These are phyloP conservation scores for Yamadazyma sp. DNA, from an alignment of 1,139 yeast species.

Conservation along the genomic window DNA sequence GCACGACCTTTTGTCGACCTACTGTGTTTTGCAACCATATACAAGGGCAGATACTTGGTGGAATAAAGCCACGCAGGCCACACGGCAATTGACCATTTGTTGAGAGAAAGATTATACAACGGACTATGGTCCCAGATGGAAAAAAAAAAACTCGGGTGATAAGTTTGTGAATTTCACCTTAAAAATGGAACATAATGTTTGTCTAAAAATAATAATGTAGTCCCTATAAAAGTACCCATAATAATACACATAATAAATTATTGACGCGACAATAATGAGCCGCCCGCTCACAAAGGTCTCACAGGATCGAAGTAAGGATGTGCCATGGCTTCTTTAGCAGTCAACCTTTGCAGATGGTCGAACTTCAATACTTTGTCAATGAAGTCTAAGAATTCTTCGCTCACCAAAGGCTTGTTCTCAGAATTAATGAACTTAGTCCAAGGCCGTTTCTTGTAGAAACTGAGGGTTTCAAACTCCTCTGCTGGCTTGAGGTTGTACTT, in stretches of 20 bases:
- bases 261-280: too few relatives aligned
- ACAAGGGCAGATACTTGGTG: too few relatives aligned
- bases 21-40: not conserved
- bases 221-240: not conserved
- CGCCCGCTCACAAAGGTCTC: constrained; percentile 11
- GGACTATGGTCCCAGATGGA: too few relatives aligned
- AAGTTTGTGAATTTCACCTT: too few relatives aligned
- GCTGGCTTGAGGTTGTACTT: constrained; percentile 76
- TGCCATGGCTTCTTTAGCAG: constrained; percentile 77
- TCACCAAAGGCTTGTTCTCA: constrained; percentile 51
- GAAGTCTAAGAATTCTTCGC: constrained; percentile 60
- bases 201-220: too few relatives aligned
- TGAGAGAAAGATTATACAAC: too few relatives aligned
- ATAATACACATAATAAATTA: not conserved
- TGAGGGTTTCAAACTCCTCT: constrained; percentile 78
- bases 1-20: constrained; percentile 1
- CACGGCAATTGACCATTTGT: not conserved
- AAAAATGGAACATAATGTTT: too few relatives aligned
- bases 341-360: constrained; percentile 70
- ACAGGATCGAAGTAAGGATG: constrained; percentile 63
- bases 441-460: constrained; percentile 67
- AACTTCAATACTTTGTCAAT: constrained; percentile 63
- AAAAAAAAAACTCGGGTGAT: too few relatives aligned
- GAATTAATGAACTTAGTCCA: constrained; percentile 60
- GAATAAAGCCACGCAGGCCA: not conserved